A percentile compares a stretch with the other conserved stretches of the same genome.
Conservation (phyloP, 2,329 filamentous ascomycete species). For the Fusarium tupiense region DNA sequence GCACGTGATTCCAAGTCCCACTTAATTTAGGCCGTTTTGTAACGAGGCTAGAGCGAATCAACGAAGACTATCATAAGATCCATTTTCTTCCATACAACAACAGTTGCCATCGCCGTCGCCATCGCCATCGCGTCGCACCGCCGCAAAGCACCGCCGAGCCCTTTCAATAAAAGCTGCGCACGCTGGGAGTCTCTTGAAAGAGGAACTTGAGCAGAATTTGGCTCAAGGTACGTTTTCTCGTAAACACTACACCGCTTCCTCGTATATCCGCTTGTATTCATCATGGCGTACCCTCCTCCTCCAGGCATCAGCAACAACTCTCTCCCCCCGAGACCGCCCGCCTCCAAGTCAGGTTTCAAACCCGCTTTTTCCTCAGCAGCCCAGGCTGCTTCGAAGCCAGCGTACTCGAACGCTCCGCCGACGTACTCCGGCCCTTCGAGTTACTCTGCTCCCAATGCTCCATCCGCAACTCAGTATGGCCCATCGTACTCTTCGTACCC, state of each 20-base stretch:
- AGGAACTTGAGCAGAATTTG: constrained; percentile 49
- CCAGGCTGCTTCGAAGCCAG: constrained; percentile 49
- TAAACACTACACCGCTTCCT: constrained; percentile 38
- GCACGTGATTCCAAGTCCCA: neutral
- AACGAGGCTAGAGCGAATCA: constrained; percentile 29
- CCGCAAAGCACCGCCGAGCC: neutral
- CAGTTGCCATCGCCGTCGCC: neutral
- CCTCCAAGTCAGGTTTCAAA: constrained; percentile 59
- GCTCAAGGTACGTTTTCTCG: constrained; percentile 63
- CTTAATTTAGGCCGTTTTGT: neutral
- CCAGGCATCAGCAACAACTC: constrained; percentile 68
- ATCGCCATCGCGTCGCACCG: constrained; percentile 8
- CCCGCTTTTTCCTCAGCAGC: constrained; percentile 60
- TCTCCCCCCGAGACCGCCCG: constrained; percentile 81
- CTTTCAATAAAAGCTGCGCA: neutral
- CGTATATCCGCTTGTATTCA: constrained; percentile 59
- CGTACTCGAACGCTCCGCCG: constrained; percentile 47
- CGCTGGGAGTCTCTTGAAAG: constrained; percentile 22
- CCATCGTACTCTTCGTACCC: constrained; percentile 53
- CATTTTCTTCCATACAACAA: constrained; percentile 29
- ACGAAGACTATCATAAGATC: constrained; percentile 19
- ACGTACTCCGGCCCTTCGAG: constrained; percentile 45
- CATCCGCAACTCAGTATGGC: constrained; percentile 56
- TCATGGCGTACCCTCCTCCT: constrained; percentile 89
- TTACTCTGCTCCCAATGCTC: constrained; percentile 49